These are phyloP conservation scores for Nemania sp. DNA, from an alignment of 2,329 filamentous ascomycete genomes.

Conservation along the genomic window DNA sequence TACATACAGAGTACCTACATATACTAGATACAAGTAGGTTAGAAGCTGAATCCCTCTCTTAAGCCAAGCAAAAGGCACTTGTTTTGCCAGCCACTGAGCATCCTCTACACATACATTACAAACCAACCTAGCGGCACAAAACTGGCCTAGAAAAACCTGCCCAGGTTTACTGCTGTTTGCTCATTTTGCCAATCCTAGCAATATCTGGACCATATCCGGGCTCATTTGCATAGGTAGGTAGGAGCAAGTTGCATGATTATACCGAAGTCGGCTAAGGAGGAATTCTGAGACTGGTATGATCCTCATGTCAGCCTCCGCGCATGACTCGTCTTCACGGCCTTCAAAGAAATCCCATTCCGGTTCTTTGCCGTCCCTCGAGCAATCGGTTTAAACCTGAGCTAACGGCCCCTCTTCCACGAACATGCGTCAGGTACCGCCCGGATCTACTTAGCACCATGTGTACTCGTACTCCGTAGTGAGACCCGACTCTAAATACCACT, in stretches of 20 bases:
- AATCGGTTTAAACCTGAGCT: not conserved
- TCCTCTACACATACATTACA: not conserved
- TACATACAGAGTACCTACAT: not conserved
- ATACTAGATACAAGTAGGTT: slow-evolving; percentile 2
- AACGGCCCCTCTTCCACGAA: slow-evolving; percentile 13
- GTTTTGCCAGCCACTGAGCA: not conserved
- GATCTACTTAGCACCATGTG: not conserved
- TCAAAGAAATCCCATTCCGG: slow-evolving; percentile 24
- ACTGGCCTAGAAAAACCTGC: not conserved
- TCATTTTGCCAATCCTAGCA: slow-evolving; percentile 10
- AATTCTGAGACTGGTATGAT: slow-evolving; percentile 25
- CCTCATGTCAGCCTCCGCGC: slow-evolving; percentile 24
- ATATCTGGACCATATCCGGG: not conserved
- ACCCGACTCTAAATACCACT: not conserved
- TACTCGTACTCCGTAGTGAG: not conserved
- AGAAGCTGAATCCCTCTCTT: slow-evolving; percentile 21
- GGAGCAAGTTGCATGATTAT: slow-evolving; percentile 19
- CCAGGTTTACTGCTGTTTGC: slow-evolving; percentile 2
- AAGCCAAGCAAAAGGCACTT: not conserved
- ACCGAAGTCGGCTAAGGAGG: slow-evolving; percentile 32
- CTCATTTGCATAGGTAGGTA: not conserved
- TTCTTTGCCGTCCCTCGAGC: slow-evolving; percentile 33
- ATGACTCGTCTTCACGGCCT: slow-evolving; percentile 25
- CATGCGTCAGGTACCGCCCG: not conserved
- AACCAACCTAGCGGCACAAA: slow-evolving; percentile 7